These are phyloP conservation scores for Claviceps arundinis DNA, from an alignment of 2,329 filamentous ascomycete species.

Conservation along the genomic window DNA sequence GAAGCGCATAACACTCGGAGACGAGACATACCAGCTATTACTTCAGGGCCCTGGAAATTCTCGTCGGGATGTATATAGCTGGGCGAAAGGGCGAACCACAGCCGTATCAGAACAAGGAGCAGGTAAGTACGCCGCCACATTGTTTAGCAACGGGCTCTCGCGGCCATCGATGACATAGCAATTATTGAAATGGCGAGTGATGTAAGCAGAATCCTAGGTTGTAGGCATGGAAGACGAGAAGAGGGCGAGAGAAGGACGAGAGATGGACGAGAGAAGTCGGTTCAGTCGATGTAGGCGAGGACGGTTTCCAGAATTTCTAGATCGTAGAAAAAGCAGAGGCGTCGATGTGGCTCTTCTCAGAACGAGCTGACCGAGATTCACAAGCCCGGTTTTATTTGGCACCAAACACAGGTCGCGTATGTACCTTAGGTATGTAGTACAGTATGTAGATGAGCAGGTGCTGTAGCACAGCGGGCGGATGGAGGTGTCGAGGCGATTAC, in stretches of 20 bases:
- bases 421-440: not conserved
- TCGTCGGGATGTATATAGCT: constrained; percentile 98
- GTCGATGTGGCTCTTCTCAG: not conserved
- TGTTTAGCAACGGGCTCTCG: constrained; percentile 9
- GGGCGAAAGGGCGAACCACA: constrained; percentile 87
- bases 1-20: not conserved
- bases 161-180: constrained; percentile 11
- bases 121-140: constrained; percentile 94
- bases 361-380: not conserved
- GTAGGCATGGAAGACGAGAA: constrained; percentile 10
- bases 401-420: not conserved
- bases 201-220: constrained; percentile 2
- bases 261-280: not conserved
- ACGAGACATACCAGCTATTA: constrained; percentile 69
- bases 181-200: constrained; percentile 13
- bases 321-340: constrained; percentile 4
- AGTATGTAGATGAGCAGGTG: not conserved
- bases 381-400: too few species aligned
- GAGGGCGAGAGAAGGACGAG: not conserved
- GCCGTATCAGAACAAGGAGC: constrained; percentile 67
- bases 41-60: constrained; percentile 96
- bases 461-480: not conserved
- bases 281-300: constrained; percentile 1
- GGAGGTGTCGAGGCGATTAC: not conserved
- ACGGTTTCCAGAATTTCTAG: constrained; percentile 1